phyloP scores from a whole-genome alignment of 495 filamentous ascomycete species.

The Talaromyces nanjingensis region DNA sequence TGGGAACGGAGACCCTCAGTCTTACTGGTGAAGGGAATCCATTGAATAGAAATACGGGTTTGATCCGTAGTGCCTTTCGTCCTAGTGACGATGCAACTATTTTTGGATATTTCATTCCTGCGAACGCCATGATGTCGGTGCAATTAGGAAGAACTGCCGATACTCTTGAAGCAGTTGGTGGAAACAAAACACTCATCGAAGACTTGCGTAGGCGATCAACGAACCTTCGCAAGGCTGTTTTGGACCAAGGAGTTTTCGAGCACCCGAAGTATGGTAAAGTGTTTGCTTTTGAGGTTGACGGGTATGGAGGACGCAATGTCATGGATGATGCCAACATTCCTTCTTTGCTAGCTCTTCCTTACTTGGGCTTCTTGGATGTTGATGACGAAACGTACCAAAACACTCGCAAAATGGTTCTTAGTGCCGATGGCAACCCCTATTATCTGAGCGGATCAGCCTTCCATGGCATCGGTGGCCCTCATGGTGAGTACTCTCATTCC shows the following conservation, averaged over 20 bases:
- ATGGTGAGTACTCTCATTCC: slow-evolving; percentile 28
- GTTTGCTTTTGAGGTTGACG: slow-evolving; percentile 95
- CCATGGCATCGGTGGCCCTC: slow-evolving; percentile 79
- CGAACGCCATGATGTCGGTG: slow-evolving; percentile 92
- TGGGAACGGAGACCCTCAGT: slow-evolving; percentile 85
- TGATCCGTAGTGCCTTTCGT: slow-evolving; percentile 87
- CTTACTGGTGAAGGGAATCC: slow-evolving; percentile 84
- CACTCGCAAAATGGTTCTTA: slow-evolving; percentile 85
- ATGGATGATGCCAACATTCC: slow-evolving; percentile 99
- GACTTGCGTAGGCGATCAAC: slow-evolving; percentile 59
- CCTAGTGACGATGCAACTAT: slow-evolving; percentile 98
- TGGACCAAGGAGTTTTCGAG: slow-evolving; percentile 81
- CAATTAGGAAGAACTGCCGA: slow-evolving; percentile 73
- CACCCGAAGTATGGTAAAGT: slow-evolving; percentile 81
- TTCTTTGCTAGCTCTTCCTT: slow-evolving; percentile 77
- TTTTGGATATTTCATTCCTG: slow-evolving; percentile 89
- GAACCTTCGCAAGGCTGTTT: slow-evolving; percentile 67
- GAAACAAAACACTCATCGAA: slow-evolving; percentile 37
- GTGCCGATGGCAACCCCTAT: slow-evolving; percentile 78
- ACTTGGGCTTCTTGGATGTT: slow-evolving; percentile 71
- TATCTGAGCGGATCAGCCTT: slow-evolving; percentile 75
- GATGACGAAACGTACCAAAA: slow-evolving; percentile 73
- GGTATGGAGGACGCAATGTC: slow-evolving; percentile 80
- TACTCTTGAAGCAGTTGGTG: slow-evolving; percentile 54
- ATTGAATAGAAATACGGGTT: slow-evolving; percentile 71